phyloP scores from a whole-genome alignment of 305 asterid genomes.

The Striga hermonthica region DNA sequence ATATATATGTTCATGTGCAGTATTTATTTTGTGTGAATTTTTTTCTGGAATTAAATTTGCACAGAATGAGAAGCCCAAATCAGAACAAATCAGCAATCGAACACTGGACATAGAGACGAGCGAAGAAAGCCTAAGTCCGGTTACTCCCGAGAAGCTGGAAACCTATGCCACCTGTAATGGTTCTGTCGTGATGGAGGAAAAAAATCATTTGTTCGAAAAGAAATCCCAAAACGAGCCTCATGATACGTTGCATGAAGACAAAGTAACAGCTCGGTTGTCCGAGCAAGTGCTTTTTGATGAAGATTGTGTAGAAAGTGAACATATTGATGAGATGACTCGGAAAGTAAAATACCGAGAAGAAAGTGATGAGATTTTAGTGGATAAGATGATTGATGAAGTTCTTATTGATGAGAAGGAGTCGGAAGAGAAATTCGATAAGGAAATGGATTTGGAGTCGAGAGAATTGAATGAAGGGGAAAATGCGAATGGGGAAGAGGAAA shows the following conservation, averaged over 20 bases:
- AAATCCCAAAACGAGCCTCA: slow-evolving; percentile 21
- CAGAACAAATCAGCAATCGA: slow-evolving; percentile 29
- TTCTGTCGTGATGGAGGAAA: slow-evolving; percentile 22
- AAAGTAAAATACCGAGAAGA: slow-evolving; percentile 18
- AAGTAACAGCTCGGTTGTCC: slow-evolving; percentile 2
- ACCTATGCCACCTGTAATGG: slow-evolving; percentile 20
- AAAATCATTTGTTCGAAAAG: slow-evolving; percentile 20
- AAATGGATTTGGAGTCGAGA: slow-evolving; percentile 24
- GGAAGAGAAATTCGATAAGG: background rate
- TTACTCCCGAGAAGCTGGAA: slow-evolving; percentile 21
- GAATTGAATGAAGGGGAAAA: slow-evolving; percentile 16
- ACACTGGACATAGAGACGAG: slow-evolving; percentile 24
- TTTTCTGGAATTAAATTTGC: slow-evolving; percentile 11
- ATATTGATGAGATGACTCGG: background rate
- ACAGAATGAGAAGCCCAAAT: slow-evolving; percentile 41
- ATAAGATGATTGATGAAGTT: slow-evolving; percentile 20
- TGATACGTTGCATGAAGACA: slow-evolving; percentile 12
- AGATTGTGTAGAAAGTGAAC: slow-evolving; percentile 17
- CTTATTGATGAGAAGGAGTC: slow-evolving; percentile 26
- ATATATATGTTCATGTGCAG: background rate
- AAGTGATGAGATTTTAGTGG: slow-evolving; percentile 6
- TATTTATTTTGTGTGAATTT: background rate
- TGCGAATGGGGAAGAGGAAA: slow-evolving; percentile 23
- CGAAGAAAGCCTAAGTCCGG: slow-evolving; percentile 18
- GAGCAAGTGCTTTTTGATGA: slow-evolving; percentile 11